These are phyloP conservation scores for Vararia minispora DNA, from an alignment of 768 basidiomycete genomes.

Conservation along the genomic window DNA sequence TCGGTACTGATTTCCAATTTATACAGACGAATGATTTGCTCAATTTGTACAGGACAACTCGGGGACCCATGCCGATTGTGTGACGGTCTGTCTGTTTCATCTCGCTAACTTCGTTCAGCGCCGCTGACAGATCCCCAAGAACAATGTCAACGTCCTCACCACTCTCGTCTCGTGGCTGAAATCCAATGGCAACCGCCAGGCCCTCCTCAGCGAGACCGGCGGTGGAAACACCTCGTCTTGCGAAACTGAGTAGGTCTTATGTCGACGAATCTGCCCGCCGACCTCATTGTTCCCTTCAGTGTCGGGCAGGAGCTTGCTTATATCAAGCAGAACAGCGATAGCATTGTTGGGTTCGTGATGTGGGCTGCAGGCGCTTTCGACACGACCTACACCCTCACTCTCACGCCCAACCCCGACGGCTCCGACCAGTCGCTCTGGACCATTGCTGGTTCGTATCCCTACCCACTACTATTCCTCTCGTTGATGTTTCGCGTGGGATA, in stretches of 20 bases:
- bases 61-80: constrained; percentile 32
- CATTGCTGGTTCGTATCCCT: constrained; percentile 26
- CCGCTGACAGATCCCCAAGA: constrained; percentile 16
- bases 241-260: constrained; percentile 21
- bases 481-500: not conserved
- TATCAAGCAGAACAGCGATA: constrained; percentile 31
- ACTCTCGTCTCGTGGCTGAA: constrained; percentile 32
- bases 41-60: constrained; percentile 27
- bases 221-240: constrained; percentile 31
- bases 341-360: constrained; percentile 37
- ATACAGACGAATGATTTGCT: no score
- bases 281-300: constrained; percentile 14
- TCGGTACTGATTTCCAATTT: constrained; percentile 11
- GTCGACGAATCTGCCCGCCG: constrained; percentile 10
- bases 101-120: constrained; percentile 16
- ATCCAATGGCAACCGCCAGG: constrained; percentile 31
- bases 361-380: constrained; percentile 46
- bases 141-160: constrained; percentile 33
- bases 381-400: constrained; percentile 35
- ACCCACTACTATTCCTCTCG: no score
- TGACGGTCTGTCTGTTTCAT: constrained; percentile 20
- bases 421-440: constrained; percentile 36
- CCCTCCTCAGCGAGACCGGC: constrained; percentile 32
- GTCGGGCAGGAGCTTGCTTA: constrained; percentile 33
- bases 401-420: constrained; percentile 36